Evolutionary conservation across 176 grass and related monocot species (phyloP).

Genomic region (Lolium multiflorum): DNA sequence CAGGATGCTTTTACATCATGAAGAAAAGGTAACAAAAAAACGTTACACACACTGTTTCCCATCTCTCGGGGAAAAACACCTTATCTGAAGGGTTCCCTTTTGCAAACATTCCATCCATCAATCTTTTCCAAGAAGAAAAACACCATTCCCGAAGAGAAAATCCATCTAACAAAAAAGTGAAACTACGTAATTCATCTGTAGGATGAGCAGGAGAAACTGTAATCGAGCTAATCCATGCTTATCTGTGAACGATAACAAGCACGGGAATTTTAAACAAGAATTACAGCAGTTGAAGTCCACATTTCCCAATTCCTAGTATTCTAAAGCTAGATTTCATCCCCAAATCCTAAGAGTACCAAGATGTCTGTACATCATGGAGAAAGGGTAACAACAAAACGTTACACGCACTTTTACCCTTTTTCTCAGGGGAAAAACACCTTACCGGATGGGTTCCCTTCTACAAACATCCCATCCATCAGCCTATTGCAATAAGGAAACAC

Average conservation of each 20-base stretch:
- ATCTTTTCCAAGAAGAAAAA: background rate
- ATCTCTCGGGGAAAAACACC: background rate
- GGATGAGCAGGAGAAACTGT: too few relatives aligned
- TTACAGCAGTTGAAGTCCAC: background rate
- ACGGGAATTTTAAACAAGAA: background rate
- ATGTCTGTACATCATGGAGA: background rate
- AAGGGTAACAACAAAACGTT: slow-evolving; percentile 12
- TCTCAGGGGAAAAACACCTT: background rate
- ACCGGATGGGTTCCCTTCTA: background rate
- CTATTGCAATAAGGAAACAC: background rate
- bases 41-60: slow-evolving; percentile 11
- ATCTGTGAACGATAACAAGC: too few relatives aligned
- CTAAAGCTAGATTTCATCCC: slow-evolving; percentile 31
- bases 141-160: background rate
- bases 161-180: background rate
- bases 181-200: background rate
- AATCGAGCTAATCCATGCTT: too few relatives aligned
- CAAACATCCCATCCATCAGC: background rate
- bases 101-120: background rate
- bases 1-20: background rate
- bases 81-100: background rate
- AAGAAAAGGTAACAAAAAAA: slow-evolving; percentile 3
- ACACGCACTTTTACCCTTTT: slow-evolving; percentile 17
- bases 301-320: background rate
- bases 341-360: background rate